phyloP scores from a whole-genome alignment of 2,329 filamentous ascomycete species.

The Acrocalymma vagum region DNA sequence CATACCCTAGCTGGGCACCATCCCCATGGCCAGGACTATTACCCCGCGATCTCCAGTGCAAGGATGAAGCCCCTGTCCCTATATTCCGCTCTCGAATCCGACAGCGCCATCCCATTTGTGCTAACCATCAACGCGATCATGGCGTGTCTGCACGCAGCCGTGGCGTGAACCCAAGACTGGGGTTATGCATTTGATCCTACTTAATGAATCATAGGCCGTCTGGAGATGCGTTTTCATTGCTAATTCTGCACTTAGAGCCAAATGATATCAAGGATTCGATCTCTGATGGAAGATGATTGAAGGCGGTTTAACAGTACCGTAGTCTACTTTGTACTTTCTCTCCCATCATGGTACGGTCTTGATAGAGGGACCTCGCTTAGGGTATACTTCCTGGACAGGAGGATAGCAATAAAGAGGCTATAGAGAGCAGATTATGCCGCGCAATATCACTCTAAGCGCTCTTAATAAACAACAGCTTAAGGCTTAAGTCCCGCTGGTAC shows the following conservation, averaged over 20 bases:
- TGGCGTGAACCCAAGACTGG: conserved; percentile 2
- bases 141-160: not conserved
- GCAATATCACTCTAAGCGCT: conserved; percentile 14
- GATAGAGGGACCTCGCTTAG: not conserved
- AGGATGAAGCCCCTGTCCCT: conserved; percentile 17
- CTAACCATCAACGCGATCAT: conserved; percentile 16
- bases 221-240: no score
- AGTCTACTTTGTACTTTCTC: not conserved
- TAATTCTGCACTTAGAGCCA: no score
- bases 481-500: conserved; percentile 12
- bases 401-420: conserved; percentile 8
- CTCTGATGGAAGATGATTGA: not conserved
- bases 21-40: conserved; percentile 22
- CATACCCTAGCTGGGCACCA: conserved; percentile 26
- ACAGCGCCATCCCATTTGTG: conserved; percentile 9
- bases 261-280: no score
- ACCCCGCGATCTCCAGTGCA: conserved; percentile 38
- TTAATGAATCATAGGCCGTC: not conserved
- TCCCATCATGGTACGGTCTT: not conserved
- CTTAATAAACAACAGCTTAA: conserved; percentile 6
- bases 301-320: not conserved
- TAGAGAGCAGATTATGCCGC: conserved; percentile 3
- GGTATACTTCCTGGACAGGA: no score
- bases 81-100: conserved; percentile 12
- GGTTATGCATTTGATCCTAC: no score